These are phyloP conservation scores for Fusarium tjaetaba DNA, from an alignment of 2,329 filamentous ascomycete genomes.

Conservation along the genomic window DNA sequence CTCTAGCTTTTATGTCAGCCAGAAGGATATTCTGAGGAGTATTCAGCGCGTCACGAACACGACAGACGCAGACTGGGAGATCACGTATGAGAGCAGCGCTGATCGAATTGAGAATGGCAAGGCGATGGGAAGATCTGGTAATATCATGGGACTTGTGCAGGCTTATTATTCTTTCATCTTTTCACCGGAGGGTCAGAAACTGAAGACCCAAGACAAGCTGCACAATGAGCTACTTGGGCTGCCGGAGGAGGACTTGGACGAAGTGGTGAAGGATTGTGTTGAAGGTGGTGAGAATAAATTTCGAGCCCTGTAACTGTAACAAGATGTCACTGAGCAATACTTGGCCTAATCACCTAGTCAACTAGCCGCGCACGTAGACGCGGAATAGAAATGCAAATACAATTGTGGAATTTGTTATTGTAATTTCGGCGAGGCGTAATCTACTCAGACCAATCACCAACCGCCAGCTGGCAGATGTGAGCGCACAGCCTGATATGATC, in stretches of 20 bases:
- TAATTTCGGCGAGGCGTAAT: not conserved
- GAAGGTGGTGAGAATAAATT: not conserved
- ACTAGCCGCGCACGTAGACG: fast-evolving
- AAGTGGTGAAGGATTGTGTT: not conserved
- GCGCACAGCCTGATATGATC: not conserved
- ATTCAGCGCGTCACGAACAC: constrained; percentile 67
- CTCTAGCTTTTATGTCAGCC: constrained; percentile 66
- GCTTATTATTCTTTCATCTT: constrained; percentile 4
- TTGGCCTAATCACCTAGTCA: fast-evolving
- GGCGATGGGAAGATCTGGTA: not conserved
- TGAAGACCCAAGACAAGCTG: not conserved
- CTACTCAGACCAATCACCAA: not conserved
- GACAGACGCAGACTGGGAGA: constrained; percentile 68
- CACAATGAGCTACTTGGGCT: not conserved
- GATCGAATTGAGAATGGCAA: constrained; percentile 42
- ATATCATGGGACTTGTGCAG: not conserved
- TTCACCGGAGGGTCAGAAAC: not conserved
- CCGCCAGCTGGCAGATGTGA: not conserved
- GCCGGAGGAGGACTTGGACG: not conserved
- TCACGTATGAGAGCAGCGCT: constrained; percentile 57
- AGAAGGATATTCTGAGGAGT: constrained; percentile 73
- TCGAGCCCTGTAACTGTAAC: not conserved
- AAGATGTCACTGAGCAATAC: fast-evolving
- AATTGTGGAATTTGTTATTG: not conserved
- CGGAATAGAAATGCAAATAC: fast-evolving